Evolutionary conservation across 148 eudicot species (phyloP).

Genomic region (Hydrangea macrophylla): DNA sequence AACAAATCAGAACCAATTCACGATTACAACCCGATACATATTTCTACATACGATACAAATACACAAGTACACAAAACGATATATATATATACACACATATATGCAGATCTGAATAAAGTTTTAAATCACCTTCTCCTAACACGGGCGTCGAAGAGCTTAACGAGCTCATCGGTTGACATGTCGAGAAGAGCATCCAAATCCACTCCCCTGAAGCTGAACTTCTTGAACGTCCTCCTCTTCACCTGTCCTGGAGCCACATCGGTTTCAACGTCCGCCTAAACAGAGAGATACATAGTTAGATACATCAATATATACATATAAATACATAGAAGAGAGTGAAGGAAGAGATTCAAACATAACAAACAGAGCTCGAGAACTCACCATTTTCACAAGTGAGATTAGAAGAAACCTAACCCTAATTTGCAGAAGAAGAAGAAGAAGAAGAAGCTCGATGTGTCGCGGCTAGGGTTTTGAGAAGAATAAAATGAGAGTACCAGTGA

Average conservation of each 20-base stretch:
- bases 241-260: conserved; percentile 49
- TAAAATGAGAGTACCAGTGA: too few relatives aligned
- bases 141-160: conserved; percentile 65
- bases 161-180: conserved; percentile 72
- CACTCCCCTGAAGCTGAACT: conserved; percentile 78
- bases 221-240: conserved; percentile 91
- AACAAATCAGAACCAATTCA: not conserved
- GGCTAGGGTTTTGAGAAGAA: conserved; percentile 4
- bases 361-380: too few relatives aligned
- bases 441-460: not conserved
- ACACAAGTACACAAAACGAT: not conserved
- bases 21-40: not conserved
- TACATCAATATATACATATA: not conserved
- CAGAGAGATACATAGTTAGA: not conserved
- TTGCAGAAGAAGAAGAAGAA: too few relatives aligned
- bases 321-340: too few relatives aligned
- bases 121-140: conserved; percentile 49
- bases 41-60: not conserved
- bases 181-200: conserved; percentile 81
- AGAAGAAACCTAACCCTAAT: too few relatives aligned
- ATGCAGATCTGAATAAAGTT: not conserved
- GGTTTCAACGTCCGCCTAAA: conserved; percentile 57
- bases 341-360: too few relatives aligned
- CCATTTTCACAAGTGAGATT: too few relatives aligned
- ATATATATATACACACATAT: not conserved